Base-by-base conservation (phyloP, 148 eudicot genomes). In the Chenopodium album region DNA sequence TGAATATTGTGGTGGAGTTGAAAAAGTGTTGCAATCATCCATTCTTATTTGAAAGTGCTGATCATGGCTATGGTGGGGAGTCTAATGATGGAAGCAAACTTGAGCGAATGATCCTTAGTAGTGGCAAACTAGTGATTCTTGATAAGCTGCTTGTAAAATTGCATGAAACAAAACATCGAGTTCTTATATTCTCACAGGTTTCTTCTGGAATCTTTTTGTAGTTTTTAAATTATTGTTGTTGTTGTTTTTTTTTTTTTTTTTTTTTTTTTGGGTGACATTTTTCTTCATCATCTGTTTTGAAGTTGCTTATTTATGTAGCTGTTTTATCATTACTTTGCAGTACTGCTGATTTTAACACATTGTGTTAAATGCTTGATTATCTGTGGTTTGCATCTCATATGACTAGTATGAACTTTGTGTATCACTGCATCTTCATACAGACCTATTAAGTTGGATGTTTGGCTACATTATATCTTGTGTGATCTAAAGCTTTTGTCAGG, bases 1-100 rank as follows among this genome's bases (percentile, higher is more conserved):
- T 97, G 84, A 97, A 97, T 87, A 97, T 97, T 76, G 99, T 97
- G 91, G 98, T 97, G 77, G 99, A 97, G 90, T 86, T 97, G 93
- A 97, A 97, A 93, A 97, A 97, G 86, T 97, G 99, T 82, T 97
- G 99, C 91, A 97, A 97, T 85, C 99, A 97, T 86, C 99, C 99
- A 37, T 97, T 97, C 88, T 84, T 97, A 71, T 97, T 97, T 89
- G 98, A 97, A 89, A 97, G 99, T 88, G 98, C 99, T 56, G 99
- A 97, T 84, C 94, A 94, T 88, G 99, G 98, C 71, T 97, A 97
- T 91, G 99, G 99, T 50, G 99, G 99, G 77, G 94, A 97, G 75
- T 77, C 92, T 32, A 91, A 84, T 82, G 98, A 95, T 78, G 91
- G 97, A 84, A 92, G 92, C 85, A 97, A 97, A 80, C 87, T 97